Evolutionary conservation across 1,284 basidiomycete genomes (phyloP), one percentile per base, ranked within the genome.

Genomic region (Cutaneotrichosporon sp.): DNA sequence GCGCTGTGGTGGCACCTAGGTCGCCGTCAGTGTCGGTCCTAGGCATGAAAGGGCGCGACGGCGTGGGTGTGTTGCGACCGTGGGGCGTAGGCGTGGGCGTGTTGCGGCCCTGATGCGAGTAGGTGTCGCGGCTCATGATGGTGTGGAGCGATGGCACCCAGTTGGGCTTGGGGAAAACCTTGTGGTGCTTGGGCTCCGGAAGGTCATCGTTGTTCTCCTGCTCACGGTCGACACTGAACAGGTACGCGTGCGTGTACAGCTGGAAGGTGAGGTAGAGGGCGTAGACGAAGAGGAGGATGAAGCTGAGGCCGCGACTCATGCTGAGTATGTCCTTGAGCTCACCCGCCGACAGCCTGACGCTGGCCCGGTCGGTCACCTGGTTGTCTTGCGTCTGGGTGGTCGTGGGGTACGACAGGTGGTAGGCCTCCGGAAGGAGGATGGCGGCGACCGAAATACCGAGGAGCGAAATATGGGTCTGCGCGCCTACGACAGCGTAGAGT

Each of bases 381-480:
- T 22, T 34, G 8, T 30, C 72, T 16, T 66, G 66, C 14, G 63
- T 67, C 26, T 40, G 36, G 9, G 64, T 56, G 5, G 75, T 73
- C 18, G 69, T 65, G 22, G 78, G 73, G 53, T 76, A 80, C 4
- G 77, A 74, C 72, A 83, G 77, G 75, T 87, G 86, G 73, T 86
- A 89, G 2, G 86, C 87, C 21, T 85, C 84, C 4, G 92, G 92
- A 2, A 95, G 82, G 14, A 93, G 83, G 56, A 93, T 87, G 14
- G 89, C 90, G 40, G 73, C 72, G 56, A 80, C 89, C 61, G 89
- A 88, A 65, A 93, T 83, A 22, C 88, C 89, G 65, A 95, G 78
- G 36, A 94, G 81, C 14, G 90, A 89, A 10, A 89, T 88, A 76
- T 93, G 91, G 66, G 92, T 81, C 78, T 94, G 92, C 2, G 90